These are phyloP conservation scores for Hericium rajendrae DNA, from an alignment of 768 basidiomycete species.

Conservation along the genomic window DNA sequence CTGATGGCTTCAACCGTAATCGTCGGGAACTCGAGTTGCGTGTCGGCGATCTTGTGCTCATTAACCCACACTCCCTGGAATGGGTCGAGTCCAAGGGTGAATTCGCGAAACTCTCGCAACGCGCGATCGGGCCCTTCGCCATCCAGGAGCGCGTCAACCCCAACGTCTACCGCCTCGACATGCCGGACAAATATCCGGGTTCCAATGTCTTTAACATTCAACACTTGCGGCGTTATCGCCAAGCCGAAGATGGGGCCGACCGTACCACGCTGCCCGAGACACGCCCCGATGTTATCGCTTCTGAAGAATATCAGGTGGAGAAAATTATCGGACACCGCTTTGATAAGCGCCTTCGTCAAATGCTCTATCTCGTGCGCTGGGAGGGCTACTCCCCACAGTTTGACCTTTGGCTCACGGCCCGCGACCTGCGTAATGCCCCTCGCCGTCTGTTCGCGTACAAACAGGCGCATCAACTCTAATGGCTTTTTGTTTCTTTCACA, in stretches of 20 bases:
- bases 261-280: not conserved
- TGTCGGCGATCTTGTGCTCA: constrained; percentile 15
- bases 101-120: constrained; percentile 16
- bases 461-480: not conserved
- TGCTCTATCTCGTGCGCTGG: constrained; percentile 10
- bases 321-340: not conserved
- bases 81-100: constrained; percentile 10
- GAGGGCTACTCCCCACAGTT: constrained; percentile 6
- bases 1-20: constrained; percentile 10
- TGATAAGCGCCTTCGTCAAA: not conserved
- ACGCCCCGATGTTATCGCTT: not conserved
- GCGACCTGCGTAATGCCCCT: not conserved
- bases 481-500: no score
- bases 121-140: constrained; percentile 17
- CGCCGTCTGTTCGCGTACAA: not conserved
- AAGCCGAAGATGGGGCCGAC: constrained; percentile 12
- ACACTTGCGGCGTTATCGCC: constrained; percentile 16
- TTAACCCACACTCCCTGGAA: constrained; percentile 16
- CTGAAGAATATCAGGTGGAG: not conserved
- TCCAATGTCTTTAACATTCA: constrained; percentile 17
- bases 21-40: constrained; percentile 9
- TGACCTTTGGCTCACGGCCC: constrained; percentile 9
- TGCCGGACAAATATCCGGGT: constrained; percentile 14
- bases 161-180: constrained; percentile 12
- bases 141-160: constrained; percentile 16